Evolutionary conservation across 805 yeast species (phyloP), one percentile per base, ranked within the genome.

Genomic region (Yamadazyma scolyti): DNA sequence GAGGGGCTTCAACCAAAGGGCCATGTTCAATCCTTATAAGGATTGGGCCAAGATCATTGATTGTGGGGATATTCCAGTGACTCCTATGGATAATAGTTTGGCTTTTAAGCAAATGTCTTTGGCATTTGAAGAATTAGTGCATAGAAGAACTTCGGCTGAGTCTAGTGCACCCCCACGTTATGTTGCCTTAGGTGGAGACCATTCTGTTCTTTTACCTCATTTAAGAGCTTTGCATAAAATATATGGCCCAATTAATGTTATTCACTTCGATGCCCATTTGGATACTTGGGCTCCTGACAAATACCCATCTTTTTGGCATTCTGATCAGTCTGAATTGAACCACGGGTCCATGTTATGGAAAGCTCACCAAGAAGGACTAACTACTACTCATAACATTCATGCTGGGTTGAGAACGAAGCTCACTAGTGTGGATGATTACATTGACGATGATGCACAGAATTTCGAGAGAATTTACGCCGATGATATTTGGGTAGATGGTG

Each of bases 271-370:
- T 50, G 90, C 93, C 9, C 94, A 84, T 58, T 67, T 84, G 43
- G 94, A 85, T 53, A 84, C 94, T 4, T 73, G 88, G 90, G 53
- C 77, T 40, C 93, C 94, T 8, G 66, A 73, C 37, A 71, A 77
- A 51, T 83, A 82, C 48, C 82, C 85, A 15, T 61, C 77, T 11
- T 73, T 68, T 47, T 75, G 81, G 81, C 65, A 63, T 44, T 63
- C 76, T n/a, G 68, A 70, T 21, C 72, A 69, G 44, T 61, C 73
- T 24, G 76, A 78, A 29, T 71, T 81, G 54, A 85, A 83, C 24
- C 95, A 85, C 49, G 95, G 95, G 4, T 79, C 93, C 5, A 82
- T 85, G 89, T 65, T 85, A 22, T 84, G 93, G 93, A 71, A 79
- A 68, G 90, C 90, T 5, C 55, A 58, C 32, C 66, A 79, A 36